Evolutionary conservation across 306 rosid species (phyloP).

Genomic region (Alnus glutinosa): DNA sequence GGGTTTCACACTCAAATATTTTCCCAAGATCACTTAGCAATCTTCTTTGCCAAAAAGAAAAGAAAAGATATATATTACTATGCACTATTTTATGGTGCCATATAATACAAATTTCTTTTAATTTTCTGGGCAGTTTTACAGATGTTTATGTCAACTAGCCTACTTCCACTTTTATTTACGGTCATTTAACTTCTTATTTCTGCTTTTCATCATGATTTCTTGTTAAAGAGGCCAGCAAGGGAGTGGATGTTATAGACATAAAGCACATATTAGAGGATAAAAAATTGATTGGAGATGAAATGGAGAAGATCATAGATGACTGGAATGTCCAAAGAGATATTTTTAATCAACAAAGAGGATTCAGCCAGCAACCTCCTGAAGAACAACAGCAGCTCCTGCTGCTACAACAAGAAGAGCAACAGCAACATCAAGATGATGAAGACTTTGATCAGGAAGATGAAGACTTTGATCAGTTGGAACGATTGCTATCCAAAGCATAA

Average conservation of each 20-base stretch:
- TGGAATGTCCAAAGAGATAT: conserved; percentile 57
- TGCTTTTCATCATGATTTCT: conserved; percentile 15
- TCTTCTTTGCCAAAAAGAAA: not conserved
- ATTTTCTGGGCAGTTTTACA: not conserved
- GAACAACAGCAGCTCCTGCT: conserved; percentile 14
- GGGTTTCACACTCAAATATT: conserved; percentile 5
- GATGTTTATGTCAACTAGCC: conserved; percentile 12
- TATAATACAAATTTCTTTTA: not conserved
- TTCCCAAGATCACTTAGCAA: not conserved
- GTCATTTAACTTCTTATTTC: conserved; percentile 6
- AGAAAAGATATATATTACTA: not conserved
- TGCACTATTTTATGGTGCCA: not conserved
- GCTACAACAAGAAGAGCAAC: conserved; percentile 7
- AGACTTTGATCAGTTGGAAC: conserved; percentile 37
- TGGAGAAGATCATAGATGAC: conserved; percentile 54
- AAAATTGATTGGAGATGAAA: conserved; percentile 49
- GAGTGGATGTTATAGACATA: conserved; percentile 52
- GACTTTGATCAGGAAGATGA: conserved; percentile 35
- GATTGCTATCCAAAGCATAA: conserved; percentile 26
- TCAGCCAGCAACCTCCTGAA: conserved; percentile 14
- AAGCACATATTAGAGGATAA: conserved; percentile 57
- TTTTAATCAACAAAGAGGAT: conserved; percentile 60
- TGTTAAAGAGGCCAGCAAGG: conserved; percentile 57
- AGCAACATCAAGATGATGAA: conserved; percentile 22
- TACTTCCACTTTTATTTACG: conserved; percentile 13